Conservation (phyloP, 208 protist species). For the Wallacemonas sp. region DNA sequence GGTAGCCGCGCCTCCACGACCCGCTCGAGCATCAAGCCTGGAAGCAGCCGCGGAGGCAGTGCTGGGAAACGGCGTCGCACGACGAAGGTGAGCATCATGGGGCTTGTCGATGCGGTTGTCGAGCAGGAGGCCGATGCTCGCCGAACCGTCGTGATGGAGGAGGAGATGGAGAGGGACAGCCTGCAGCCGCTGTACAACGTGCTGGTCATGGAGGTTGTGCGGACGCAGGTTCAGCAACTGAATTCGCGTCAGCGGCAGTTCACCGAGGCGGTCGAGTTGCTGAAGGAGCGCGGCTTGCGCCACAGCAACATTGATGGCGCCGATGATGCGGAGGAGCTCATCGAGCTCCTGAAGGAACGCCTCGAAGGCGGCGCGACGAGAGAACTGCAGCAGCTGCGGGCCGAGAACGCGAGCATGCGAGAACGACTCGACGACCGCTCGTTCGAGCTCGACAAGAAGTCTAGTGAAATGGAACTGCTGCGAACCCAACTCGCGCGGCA, state of each 20-base stretch:
- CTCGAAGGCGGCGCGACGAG: slow-evolving; percentile 45
- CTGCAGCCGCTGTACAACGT: slow-evolving; percentile 65
- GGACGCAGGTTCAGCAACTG: slow-evolving; percentile 49
- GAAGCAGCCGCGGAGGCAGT: background rate
- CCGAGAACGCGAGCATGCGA: slow-evolving; percentile 46
- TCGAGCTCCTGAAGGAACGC: slow-evolving; percentile 39
- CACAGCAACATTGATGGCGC: slow-evolving; percentile 22
- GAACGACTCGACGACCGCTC: slow-evolving; percentile 52
- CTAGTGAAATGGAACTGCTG: slow-evolving; percentile 53
- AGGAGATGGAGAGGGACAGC: slow-evolving; percentile 49
- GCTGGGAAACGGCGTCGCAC: background rate
- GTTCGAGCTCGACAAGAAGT: slow-evolving; percentile 56
- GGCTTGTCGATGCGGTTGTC: slow-evolving; percentile 19
- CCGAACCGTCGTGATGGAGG: slow-evolving; percentile 29
- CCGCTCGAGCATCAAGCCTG: background rate
- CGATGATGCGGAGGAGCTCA: slow-evolving; percentile 24
- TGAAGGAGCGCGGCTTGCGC: slow-evolving; percentile 36
- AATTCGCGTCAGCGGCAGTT: slow-evolving; percentile 57
- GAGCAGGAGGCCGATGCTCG: slow-evolving; percentile 43
- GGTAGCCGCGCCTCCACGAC: background rate
- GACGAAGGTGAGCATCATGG: slow-evolving; percentile 5
- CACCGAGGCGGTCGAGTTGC: slow-evolving; percentile 52
- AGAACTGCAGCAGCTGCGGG: slow-evolving; percentile 40
- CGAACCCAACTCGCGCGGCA: slow-evolving; percentile 48
- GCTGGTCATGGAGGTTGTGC: slow-evolving; percentile 73